A percentile compares a stretch with the other conserved stretches of the same genome.
Evolutionary conservation across 2,329 filamentous ascomycete species (phyloP).

Genomic region (Tolypocladium tundrense): DNA sequence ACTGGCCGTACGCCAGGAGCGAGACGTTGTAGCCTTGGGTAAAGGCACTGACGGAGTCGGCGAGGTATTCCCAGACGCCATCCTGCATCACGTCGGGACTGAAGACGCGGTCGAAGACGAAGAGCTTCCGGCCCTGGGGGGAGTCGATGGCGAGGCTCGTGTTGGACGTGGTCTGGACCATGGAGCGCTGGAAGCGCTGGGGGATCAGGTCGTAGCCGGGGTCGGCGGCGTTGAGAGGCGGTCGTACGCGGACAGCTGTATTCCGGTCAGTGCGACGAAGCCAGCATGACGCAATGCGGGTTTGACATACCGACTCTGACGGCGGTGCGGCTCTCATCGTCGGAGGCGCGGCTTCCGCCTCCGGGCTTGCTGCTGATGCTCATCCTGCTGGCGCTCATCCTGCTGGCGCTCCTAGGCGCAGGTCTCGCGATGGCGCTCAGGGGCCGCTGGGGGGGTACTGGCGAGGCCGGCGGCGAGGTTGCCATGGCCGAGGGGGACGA

Average conservation of each 20-base stretch:
- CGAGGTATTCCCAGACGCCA: slow-evolving; percentile 88
- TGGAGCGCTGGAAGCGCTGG: slow-evolving; percentile 86
- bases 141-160: slow-evolving; percentile 85
- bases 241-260: slow-evolving; percentile 83
- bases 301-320: slow-evolving; percentile 80
- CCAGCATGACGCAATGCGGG: neutral
- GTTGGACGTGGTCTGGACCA: slow-evolving; percentile 78
- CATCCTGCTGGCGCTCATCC: slow-evolving; percentile 79
- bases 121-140: slow-evolving; percentile 84
- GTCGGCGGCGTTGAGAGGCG: slow-evolving; percentile 71
- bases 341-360: slow-evolving; percentile 70
- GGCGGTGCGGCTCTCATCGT: slow-evolving; percentile 82
- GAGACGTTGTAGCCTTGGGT: slow-evolving; percentile 98
- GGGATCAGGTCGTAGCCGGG: slow-evolving; percentile 93
- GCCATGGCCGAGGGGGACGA: slow-evolving; percentile 39
- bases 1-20: slow-evolving; percentile 92
- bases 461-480: slow-evolving; percentile 61
- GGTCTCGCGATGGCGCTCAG: slow-evolving; percentile 73
- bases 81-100: slow-evolving; percentile 73
- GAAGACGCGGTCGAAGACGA: slow-evolving; percentile 95
- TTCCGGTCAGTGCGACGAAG: neutral
- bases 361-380: slow-evolving; percentile 73
- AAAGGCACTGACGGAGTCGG: slow-evolving; percentile 82
- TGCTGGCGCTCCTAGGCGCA: slow-evolving; percentile 65
- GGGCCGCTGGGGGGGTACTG: slow-evolving; percentile 53